Conservation (phyloP, 2,329 filamentous ascomycete genomes). For the Ilyonectria robusta region DNA sequence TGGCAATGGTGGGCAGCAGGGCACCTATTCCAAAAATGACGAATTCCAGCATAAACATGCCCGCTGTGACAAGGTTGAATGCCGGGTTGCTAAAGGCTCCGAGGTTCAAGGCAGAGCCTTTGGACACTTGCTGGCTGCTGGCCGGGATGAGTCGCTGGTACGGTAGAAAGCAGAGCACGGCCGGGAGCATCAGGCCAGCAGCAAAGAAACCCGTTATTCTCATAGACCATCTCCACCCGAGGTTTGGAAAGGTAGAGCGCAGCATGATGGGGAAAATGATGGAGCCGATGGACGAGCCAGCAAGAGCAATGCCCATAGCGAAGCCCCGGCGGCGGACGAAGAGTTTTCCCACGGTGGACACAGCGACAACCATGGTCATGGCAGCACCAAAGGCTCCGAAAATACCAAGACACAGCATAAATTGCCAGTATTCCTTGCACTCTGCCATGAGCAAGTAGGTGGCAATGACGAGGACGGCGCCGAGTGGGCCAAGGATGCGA, state of each 20-base stretch:
- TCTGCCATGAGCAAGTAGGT: constrained; percentile 63
- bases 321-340: constrained; percentile 45
- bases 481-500: constrained; percentile 55
- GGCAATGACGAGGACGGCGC: constrained; percentile 53
- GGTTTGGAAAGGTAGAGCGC: constrained; percentile 43
- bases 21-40: constrained; percentile 63
- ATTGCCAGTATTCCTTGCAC: constrained; percentile 64
- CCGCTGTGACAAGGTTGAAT: constrained; percentile 58
- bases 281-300: constrained; percentile 48
- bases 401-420: constrained; percentile 60
- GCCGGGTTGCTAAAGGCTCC: constrained; percentile 57
- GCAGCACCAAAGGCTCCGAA: constrained; percentile 59
- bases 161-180: constrained; percentile 54
- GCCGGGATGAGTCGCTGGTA: constrained; percentile 40
- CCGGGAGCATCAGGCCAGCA: constrained; percentile 45
- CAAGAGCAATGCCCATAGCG: constrained; percentile 46
- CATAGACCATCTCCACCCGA: constrained; percentile 55
- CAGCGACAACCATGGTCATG: constrained; percentile 53
- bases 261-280: constrained; percentile 54
- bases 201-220: constrained; percentile 50
- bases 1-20: constrained; percentile 62
- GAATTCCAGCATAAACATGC: constrained; percentile 63
- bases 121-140: constrained; percentile 25
- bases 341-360: constrained; percentile 51
- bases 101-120: constrained; percentile 53